phyloP scores from a whole-genome alignment of 805 yeast species.

The Limtongia smithiae region DNA sequence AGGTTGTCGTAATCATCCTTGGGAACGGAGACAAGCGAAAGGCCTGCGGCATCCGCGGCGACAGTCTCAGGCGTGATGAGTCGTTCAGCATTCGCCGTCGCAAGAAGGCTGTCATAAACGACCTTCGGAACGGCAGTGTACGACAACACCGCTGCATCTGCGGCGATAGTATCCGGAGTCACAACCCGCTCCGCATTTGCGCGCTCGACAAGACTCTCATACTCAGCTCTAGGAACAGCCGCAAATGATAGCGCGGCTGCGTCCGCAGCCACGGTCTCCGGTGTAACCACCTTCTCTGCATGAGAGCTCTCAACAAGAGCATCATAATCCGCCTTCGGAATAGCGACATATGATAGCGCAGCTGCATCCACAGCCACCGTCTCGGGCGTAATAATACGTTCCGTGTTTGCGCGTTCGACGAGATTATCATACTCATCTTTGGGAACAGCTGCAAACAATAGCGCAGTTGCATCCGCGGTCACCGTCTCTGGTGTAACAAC shows the following conservation, averaged over 20 bases:
- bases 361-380: conserved; percentile 8
- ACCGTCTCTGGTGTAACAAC: conserved; percentile 4
- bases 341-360: conserved; percentile 12
- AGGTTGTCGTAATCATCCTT: neutral
- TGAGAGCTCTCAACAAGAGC: conserved; percentile 1
- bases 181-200: neutral
- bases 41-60: conserved; percentile 1
- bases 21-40: neutral
- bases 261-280: conserved; percentile 9
- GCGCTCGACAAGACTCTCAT: conserved; percentile 12
- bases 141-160: conserved; percentile 1
- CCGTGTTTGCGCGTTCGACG: neutral
- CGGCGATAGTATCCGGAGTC: neutral
- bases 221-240: conserved; percentile 30
- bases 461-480: conserved; percentile 3
- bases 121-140: neutral
- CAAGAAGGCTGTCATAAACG: conserved; percentile 1
- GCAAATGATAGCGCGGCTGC: conserved; percentile 10
- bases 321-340: conserved; percentile 31
- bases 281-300: conserved; percentile 3
- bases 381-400: conserved; percentile 7
- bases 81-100: neutral
- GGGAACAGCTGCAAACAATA: neutral
- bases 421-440: conserved; percentile 1
- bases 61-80: neutral